Conservation (phyloP, 257 asterid species). For the Rhazya stricta region DNA sequence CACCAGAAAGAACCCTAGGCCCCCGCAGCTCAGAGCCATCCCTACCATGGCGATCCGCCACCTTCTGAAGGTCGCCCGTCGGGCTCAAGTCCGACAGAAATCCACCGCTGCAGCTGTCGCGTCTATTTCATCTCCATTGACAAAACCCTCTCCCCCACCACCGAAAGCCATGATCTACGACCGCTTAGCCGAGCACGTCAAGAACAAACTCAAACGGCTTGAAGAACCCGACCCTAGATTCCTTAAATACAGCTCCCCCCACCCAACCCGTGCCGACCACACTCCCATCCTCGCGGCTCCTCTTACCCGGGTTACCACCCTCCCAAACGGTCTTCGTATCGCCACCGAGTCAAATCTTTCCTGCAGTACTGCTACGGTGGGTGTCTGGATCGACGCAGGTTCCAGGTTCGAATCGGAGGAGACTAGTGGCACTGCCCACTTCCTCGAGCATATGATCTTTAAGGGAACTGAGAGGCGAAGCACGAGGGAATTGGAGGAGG, state of each 20-base stretch:
- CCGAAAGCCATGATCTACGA: slow-evolving; percentile 82
- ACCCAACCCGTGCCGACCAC: slow-evolving; percentile 54
- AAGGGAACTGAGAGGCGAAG: slow-evolving; percentile 81
- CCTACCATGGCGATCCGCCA: slow-evolving; percentile 72
- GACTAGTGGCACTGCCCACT: slow-evolving; percentile 86
- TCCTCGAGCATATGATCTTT: slow-evolving; percentile 92
- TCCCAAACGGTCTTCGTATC: slow-evolving; percentile 77
- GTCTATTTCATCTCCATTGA: background rate
- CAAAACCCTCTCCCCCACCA: slow-evolving; percentile 58
- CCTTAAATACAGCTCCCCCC: slow-evolving; percentile 61
- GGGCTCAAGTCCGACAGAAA: slow-evolving; percentile 32
- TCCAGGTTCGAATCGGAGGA: slow-evolving; percentile 83
- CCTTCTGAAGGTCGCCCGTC: slow-evolving; percentile 53
- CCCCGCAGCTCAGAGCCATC: slow-evolving; percentile 1
- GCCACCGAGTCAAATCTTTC: slow-evolving; percentile 83
- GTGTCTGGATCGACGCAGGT: slow-evolving; percentile 93
- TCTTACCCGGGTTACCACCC: slow-evolving; percentile 68
- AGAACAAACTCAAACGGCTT: slow-evolving; percentile 50
- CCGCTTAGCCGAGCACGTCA: slow-evolving; percentile 65
- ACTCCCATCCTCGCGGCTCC: slow-evolving; percentile 67
- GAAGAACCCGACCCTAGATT: slow-evolving; percentile 69
- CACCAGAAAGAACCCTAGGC: slow-evolving; percentile 28
- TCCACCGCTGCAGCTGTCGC: slow-evolving; percentile 33
- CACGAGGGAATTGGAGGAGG: slow-evolving; percentile 77
- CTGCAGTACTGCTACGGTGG: slow-evolving; percentile 71